A percentile compares a stretch with the other conserved stretches of the same genome.
Conservation (phyloP, 2,329 filamentous ascomycete species). For the Neurospora sp. region DNA sequence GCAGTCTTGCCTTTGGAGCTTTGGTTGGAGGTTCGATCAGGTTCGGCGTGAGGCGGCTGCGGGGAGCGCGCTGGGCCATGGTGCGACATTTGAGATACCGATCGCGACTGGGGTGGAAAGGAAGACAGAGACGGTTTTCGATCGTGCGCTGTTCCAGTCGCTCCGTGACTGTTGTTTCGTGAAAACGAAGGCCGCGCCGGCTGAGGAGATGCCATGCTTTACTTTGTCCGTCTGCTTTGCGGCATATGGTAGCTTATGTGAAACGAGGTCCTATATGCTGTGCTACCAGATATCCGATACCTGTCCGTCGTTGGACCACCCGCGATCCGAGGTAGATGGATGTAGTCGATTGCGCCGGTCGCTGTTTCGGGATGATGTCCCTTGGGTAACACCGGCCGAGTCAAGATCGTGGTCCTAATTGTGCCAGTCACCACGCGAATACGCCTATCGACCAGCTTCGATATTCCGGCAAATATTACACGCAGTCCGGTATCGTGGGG, state of each 20-base stretch:
- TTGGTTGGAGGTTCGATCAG: conserved; percentile 47
- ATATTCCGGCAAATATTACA: not conserved
- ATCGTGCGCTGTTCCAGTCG: conserved; percentile 20
- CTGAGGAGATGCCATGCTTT: conserved; percentile 27
- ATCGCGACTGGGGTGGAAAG: conserved; percentile 48
- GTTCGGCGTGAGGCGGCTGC: conserved; percentile 37
- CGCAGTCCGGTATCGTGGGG: not conserved
- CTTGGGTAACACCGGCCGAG: not conserved
- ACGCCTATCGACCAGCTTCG: not conserved
- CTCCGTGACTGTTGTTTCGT: conserved; percentile 26
- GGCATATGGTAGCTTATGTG: not conserved
- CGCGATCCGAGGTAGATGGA: not conserved
- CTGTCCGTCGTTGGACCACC: not conserved
- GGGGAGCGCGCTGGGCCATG: conserved; percentile 41
- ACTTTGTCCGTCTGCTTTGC: conserved; percentile 13
- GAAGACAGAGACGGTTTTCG: conserved; percentile 51
- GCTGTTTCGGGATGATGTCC: not conserved
- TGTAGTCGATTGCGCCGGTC: not conserved
- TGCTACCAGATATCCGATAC: not conserved
- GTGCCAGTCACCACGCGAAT: not conserved
- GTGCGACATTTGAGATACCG: conserved; percentile 47
- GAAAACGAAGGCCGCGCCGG: conserved; percentile 33
- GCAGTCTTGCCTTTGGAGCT: conserved; percentile 51
- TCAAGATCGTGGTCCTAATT: not conserved
- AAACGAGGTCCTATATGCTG: not conserved